Conservation (phyloP, 495 filamentous ascomycete species). For the Penicillium antarcticum region DNA sequence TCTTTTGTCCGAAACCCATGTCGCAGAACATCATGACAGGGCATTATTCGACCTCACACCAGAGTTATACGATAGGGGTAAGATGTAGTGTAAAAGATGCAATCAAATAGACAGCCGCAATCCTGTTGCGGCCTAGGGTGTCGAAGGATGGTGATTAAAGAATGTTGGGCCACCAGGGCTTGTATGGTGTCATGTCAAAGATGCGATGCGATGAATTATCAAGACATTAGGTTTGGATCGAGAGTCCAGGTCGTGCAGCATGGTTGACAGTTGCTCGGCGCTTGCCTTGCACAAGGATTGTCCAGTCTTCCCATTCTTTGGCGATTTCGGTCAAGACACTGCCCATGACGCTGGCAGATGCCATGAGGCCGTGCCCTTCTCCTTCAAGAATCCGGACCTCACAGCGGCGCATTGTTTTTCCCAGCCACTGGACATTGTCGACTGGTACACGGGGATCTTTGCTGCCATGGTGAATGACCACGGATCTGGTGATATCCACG, state of each 20-base stretch:
- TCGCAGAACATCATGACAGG: slow-evolving; percentile 23
- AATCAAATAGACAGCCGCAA: slow-evolving; percentile 16
- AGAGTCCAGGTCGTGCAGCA: slow-evolving; percentile 18
- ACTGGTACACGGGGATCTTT: slow-evolving; percentile 89
- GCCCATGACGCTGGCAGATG: slow-evolving; percentile 88
- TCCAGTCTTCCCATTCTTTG: slow-evolving; percentile 94
- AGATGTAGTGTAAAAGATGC: slow-evolving; percentile 4
- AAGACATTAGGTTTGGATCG: slow-evolving; percentile 14
- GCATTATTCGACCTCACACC: slow-evolving; percentile 16
- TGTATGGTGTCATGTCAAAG: background rate
- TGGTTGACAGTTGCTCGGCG: slow-evolving; percentile 29
- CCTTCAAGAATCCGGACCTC: slow-evolving; percentile 89
- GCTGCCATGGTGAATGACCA: slow-evolving; percentile 92
- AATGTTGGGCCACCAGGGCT: slow-evolving; percentile 5
- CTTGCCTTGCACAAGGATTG: slow-evolving; percentile 55
- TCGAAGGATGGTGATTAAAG: slow-evolving; percentile 11
- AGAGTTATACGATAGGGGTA: slow-evolving; percentile 14
- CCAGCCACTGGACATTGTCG: slow-evolving; percentile 93
- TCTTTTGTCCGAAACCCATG: slow-evolving; percentile 16
- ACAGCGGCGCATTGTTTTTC: slow-evolving; percentile 86
- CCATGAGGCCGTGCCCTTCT: slow-evolving; percentile 96
- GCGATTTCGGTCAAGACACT: slow-evolving; percentile 90
- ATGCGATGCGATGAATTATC: background rate
- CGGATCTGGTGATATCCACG: slow-evolving; percentile 85
- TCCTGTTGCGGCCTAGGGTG: slow-evolving; percentile 22